Evolutionary conservation across 208 protist genomes (phyloP).

Genomic region (Blechomonas ayalai): DNA sequence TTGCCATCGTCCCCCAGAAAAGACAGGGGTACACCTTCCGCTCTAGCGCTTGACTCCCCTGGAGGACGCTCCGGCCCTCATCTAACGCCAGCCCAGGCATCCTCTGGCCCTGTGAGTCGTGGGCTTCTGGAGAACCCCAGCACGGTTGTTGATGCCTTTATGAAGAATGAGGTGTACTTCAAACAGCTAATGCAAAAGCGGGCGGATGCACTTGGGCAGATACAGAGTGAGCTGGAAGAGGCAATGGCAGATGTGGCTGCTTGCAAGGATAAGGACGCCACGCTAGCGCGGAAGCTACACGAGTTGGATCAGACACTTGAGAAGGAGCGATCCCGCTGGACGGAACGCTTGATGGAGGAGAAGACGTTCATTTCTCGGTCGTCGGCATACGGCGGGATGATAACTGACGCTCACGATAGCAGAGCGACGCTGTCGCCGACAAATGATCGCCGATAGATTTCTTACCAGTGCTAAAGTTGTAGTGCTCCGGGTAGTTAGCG

Average conservation of each 20-base stretch:
- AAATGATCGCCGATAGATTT: background rate
- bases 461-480: slow-evolving; percentile 2
- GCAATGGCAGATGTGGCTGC: slow-evolving; percentile 42
- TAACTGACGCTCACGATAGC: no score
- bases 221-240: slow-evolving; percentile 55
- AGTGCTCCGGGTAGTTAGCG: no score
- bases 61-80: no score
- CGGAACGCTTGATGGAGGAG: slow-evolving; percentile 60
- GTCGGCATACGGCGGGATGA: slow-evolving; percentile 4
- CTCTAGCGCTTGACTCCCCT: no score
- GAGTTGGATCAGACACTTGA: slow-evolving; percentile 66
- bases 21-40: no score
- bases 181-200: slow-evolving; percentile 70
- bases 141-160: slow-evolving; percentile 60
- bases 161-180: slow-evolving; percentile 83
- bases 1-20: no score
- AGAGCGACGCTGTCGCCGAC: background rate
- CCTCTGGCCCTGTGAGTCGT: slow-evolving; percentile 11
- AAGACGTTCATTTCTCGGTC: slow-evolving; percentile 35
- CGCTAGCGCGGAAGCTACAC: slow-evolving; percentile 44
- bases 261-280: slow-evolving; percentile 60
- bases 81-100: slow-evolving; percentile 15
- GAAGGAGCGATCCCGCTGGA: slow-evolving; percentile 50
- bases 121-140: slow-evolving; percentile 43
- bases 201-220: slow-evolving; percentile 41